These are phyloP conservation scores for Pulveroboletus ravenelii DNA, from an alignment of 768 basidiomycete genomes.

Conservation along the genomic window DNA sequence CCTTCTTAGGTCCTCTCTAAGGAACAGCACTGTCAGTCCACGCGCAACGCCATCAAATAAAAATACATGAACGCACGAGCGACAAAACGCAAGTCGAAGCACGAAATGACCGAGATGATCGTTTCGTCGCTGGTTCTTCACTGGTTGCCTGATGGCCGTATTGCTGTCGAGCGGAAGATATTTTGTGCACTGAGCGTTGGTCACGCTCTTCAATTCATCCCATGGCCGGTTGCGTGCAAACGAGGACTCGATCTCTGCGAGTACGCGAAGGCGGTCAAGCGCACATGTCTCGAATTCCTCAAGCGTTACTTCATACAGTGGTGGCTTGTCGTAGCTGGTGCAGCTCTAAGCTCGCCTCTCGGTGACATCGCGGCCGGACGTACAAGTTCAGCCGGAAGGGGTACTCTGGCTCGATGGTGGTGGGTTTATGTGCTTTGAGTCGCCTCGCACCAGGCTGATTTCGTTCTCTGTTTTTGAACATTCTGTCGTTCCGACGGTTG, in stretches of 20 bases:
- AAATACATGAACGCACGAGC: constrained; percentile 62
- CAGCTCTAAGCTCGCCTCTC: constrained; percentile 2
- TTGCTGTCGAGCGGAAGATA: constrained; percentile 69
- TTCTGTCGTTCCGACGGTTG: background rate
- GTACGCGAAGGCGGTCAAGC: constrained; percentile 77
- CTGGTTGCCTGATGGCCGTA: constrained; percentile 42
- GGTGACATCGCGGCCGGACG: constrained; percentile 18
- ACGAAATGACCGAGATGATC: constrained; percentile 95
- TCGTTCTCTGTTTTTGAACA: constrained; percentile 21
- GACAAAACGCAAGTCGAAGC: constrained; percentile 89
- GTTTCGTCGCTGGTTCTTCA: constrained; percentile 63
- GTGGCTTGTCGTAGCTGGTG: constrained; percentile 79
- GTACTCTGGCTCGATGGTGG: constrained; percentile 36
- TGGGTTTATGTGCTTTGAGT: background rate
- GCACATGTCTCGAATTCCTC: constrained; percentile 95
- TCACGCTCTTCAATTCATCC: constrained; percentile 69
- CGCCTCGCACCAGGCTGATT: background rate
- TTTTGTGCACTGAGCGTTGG: constrained; percentile 59
- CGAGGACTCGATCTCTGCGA: constrained; percentile 89
- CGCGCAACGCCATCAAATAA: background rate
- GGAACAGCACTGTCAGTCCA: background rate
- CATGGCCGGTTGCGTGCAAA: constrained; percentile 77
- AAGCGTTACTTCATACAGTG: constrained; percentile 81
- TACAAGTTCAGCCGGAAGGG: constrained; percentile 80
- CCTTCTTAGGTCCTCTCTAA: constrained; percentile 82